phyloP scores from a whole-genome alignment of 208 protist genomes.

The Crithidia acanthocephali region DNA sequence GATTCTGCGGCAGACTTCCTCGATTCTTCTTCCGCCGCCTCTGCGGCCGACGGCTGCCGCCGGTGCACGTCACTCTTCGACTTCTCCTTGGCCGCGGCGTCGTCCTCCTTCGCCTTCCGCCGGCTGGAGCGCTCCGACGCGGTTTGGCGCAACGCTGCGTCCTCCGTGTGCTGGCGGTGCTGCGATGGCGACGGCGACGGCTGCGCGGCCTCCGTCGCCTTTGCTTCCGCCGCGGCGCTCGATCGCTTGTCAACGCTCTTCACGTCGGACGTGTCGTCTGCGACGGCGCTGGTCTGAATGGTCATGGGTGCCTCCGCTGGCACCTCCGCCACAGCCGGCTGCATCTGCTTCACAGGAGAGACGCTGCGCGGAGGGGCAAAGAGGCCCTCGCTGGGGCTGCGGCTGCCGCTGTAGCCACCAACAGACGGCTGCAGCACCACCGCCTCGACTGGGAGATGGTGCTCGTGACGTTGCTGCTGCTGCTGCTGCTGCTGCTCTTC shows the following conservation, averaged over 20 bases:
- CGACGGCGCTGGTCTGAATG: neutral
- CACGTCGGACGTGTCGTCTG: neutral
- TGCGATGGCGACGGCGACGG: neutral
- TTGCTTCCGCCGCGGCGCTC: neutral
- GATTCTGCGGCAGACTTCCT: neutral
- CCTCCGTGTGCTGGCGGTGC: neutral
- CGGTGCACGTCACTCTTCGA: neutral
- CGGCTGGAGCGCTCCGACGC: slow-evolving; percentile 2
- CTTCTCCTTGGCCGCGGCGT: neutral
- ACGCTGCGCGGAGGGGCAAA: neutral
- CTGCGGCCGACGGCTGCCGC: neutral
- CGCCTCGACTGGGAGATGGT: neutral
- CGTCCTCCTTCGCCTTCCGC: neutral
- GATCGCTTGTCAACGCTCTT: neutral
- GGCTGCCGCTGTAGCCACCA: slow-evolving; percentile 9
- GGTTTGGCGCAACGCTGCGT: neutral
- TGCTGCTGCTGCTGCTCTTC: neutral
- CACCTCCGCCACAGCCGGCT: neutral
- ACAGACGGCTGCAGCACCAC: slow-evolving; percentile 18
- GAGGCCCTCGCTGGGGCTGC: slow-evolving; percentile 18
- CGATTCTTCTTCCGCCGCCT: too few species aligned
- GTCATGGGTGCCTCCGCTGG: neutral
- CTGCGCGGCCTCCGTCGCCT: neutral
- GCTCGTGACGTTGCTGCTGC: neutral
- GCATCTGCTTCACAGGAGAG: neutral